phyloP scores from a whole-genome alignment of 192 early-diverging fungal species.

The Coemansia brasiliensis region DNA sequence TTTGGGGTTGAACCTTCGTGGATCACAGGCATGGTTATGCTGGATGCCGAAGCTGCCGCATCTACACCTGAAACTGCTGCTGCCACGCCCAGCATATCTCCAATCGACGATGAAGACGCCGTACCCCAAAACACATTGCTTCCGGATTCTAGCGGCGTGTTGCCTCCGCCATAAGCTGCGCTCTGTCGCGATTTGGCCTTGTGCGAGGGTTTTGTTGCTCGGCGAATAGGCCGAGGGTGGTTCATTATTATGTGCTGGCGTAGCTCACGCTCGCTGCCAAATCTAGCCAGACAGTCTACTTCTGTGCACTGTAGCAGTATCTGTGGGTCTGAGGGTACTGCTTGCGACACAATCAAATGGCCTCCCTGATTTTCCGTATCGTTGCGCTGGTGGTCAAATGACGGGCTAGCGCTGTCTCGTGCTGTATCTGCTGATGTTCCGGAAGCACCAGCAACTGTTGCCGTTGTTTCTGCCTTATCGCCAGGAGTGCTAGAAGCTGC shows the following conservation, averaged over 20 bases:
- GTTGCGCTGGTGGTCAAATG: neutral
- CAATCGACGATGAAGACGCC: slow-evolving; percentile 9
- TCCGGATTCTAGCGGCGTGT: slow-evolving; percentile 11
- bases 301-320: slow-evolving; percentile 34
- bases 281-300: slow-evolving; percentile 35
- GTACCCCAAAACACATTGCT: slow-evolving; percentile 24
- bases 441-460: too few relatives aligned
- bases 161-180: slow-evolving; percentile 10
- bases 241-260: slow-evolving; percentile 27
- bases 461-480: too few relatives aligned
- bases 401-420: slow-evolving; percentile 1
- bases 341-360: too few relatives aligned
- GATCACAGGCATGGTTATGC: slow-evolving; percentile 8
- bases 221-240: slow-evolving; percentile 50
- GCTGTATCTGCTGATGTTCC: neutral
- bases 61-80: neutral
- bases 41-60: neutral
- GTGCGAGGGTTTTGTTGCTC: slow-evolving; percentile 44
- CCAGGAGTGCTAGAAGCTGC: neutral
- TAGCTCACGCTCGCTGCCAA: slow-evolving; percentile 31
- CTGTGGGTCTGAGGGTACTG: neutral
- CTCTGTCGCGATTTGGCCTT: slow-evolving; percentile 9
- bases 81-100: slow-evolving; percentile 19
- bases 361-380: neutral
- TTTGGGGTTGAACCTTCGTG: neutral